Evolutionary conservation across 192 early-diverging fungal genomes (phyloP).

Genomic region (Geranomyces michiganensis): DNA sequence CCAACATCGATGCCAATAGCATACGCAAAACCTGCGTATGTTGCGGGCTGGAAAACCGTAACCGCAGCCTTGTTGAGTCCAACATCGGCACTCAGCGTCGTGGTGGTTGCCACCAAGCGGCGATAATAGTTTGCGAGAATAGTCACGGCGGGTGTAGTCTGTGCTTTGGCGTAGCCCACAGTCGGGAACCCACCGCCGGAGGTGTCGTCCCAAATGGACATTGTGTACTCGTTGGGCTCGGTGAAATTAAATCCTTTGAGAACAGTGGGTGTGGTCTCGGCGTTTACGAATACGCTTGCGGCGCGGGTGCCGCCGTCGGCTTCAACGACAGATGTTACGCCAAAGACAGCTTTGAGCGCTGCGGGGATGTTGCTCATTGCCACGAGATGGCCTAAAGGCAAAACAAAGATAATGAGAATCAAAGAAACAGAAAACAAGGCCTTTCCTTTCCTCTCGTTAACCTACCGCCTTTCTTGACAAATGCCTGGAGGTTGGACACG

Average conservation of each 20-base stretch:
- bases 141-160: neutral
- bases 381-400: slow-evolving; percentile 6
- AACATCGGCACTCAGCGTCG: neutral
- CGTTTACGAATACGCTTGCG: neutral
- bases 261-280: neutral
- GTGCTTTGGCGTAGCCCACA: neutral
- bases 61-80: neutral
- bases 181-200: neutral
- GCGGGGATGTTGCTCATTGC: slow-evolving; percentile 11
- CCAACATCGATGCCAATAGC: slow-evolving; percentile 7
- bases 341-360: neutral
- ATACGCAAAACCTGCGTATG: neutral
- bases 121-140: neutral
- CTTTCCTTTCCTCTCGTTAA: too few relatives aligned
- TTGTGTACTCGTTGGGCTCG: slow-evolving; percentile 1
- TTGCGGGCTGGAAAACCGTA: neutral
- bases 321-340: neutral
- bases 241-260: slow-evolving; percentile 4
- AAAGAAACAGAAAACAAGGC: neutral
- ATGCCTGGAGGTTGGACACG: neutral
- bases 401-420: neutral
- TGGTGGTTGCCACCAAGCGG: neutral
- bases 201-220: neutral
- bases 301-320: neutral
- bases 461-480: neutral